A percentile compares a stretch with the other conserved stretches of the same genome.
These are phyloP conservation scores for Phoenix dactylifera DNA, from an alignment of 176 grass and related monocot species.

Conservation along the genomic window DNA sequence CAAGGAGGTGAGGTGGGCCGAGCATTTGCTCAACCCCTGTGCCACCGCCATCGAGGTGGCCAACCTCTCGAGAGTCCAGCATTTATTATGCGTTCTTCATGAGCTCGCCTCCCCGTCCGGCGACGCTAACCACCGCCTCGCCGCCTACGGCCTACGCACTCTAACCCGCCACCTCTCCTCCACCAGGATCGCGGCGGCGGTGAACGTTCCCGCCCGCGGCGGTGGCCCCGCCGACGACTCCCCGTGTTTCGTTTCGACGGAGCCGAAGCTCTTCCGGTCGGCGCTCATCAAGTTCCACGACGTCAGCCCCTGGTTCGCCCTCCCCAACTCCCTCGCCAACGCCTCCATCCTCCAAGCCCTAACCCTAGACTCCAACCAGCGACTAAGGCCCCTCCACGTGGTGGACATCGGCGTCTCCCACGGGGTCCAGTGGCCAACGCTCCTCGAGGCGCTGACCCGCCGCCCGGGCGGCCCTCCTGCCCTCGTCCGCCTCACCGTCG, in stretches of 20 bases:
- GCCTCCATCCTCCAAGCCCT: slow-evolving; percentile 50
- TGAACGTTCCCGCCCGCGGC: slow-evolving; percentile 25
- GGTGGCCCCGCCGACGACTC: slow-evolving; percentile 15
- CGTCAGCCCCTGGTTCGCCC: slow-evolving; percentile 90
- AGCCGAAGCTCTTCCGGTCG: slow-evolving; percentile 60
- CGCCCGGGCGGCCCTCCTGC: slow-evolving; percentile 31
- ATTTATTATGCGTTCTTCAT: slow-evolving; percentile 68
- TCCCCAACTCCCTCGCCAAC: slow-evolving; percentile 83
- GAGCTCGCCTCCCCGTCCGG: slow-evolving; percentile 73
- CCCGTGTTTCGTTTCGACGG: slow-evolving; percentile 29
- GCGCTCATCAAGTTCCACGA: slow-evolving; percentile 85
- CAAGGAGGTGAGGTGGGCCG: slow-evolving; percentile 67
- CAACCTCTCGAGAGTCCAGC: slow-evolving; percentile 63
- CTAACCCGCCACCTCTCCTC: slow-evolving; percentile 25
- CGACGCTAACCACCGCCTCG: slow-evolving; percentile 85
- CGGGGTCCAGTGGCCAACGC: slow-evolving; percentile 96
- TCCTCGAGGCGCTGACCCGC: slow-evolving; percentile 75
- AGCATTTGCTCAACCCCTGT: slow-evolving; percentile 83
- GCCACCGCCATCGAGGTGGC: slow-evolving; percentile 49
- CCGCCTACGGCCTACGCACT: slow-evolving; percentile 52
- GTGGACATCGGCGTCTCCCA: slow-evolving; percentile 87
- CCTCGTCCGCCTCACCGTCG: slow-evolving; percentile 52
- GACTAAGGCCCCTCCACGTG: slow-evolving; percentile 43
- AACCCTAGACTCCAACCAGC: neutral
- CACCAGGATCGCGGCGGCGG: slow-evolving; percentile 12